Evolutionary conservation across 106 monocot genomes (phyloP), one percentile per base, ranked within the genome.

Genomic region (Allium sativum): DNA sequence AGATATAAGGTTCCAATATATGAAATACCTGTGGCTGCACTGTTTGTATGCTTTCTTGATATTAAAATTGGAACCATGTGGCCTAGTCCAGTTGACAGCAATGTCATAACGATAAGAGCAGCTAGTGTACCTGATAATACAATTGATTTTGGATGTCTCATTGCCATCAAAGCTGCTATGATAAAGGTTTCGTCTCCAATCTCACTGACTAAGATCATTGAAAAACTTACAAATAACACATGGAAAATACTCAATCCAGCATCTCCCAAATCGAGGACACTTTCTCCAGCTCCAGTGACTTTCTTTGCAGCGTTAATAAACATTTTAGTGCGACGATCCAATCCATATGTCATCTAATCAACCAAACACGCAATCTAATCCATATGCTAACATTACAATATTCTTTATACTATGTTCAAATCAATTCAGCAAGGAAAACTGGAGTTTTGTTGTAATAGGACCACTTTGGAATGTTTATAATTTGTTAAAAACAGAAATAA

Each of bases 101-200:
- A 68, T 11, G 94, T 95, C 94, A 95, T 95, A 20, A 95, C 81
- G 70, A 90, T 48, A 62, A 95, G 90, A 7, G 95, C 90, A 60
- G 68, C 52, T n/a, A 95, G 95, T 0, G 95, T 90, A 51, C 95
- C 95, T 13, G 90, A 95, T 12, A 93, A 61, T 20, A 93, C 93
- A 56, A 89, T 93, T 9, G 93, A 89, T 62, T 89, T 93, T 3
- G 93, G 93, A 72, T 93, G 89, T 1, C 93, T 81, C 93, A 89
- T 93, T 18, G 93, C 93, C 93, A 93, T 89, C 12, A 93, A 78
- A 48, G 93, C 89, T 12, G 89, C 89, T 58, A 93, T 93, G 54
- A 93, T 93, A 74, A 93, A 93, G 31, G 93, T 93, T 64, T 93
- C 93, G 64, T 93, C 93, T 65, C 93, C 93, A 74, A 93, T 86